Evolutionary conservation across 2,329 filamentous ascomycete genomes (phyloP).

Genomic region (Fusarium chaquense): DNA sequence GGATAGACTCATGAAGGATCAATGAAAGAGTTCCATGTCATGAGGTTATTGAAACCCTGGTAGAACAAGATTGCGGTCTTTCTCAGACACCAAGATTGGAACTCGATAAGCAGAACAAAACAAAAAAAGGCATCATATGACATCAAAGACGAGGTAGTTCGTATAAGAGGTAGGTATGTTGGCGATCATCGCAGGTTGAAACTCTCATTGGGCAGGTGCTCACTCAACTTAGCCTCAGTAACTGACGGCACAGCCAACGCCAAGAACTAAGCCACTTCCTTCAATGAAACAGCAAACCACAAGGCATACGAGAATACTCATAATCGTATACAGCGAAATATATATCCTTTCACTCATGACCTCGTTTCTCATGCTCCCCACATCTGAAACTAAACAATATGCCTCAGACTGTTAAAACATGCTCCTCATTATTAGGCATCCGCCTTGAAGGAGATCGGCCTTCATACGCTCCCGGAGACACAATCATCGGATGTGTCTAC

Average conservation of each 20-base stretch:
- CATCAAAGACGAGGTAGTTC: neutral
- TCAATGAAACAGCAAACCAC: neutral
- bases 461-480: constrained; percentile 44
- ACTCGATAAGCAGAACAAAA: too few species aligned
- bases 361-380: neutral
- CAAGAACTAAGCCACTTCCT: constrained; percentile 3
- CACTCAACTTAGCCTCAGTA: neutral
- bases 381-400: neutral
- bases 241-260: neutral
- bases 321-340: too few species aligned
- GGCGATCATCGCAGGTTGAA: neutral
- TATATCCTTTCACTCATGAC: too few species aligned
- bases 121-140: neutral
- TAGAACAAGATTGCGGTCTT: neutral
- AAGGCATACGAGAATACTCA: neutral
- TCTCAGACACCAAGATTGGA: neutral
- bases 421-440: constrained; percentile 21
- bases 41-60: neutral
- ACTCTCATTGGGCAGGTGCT: neutral
- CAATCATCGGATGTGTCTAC: constrained; percentile 45
- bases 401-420: constrained; percentile 5
- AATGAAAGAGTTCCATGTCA: neutral
- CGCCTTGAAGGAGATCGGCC: constrained; percentile 7
- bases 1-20: too few species aligned
- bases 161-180: neutral